These are phyloP conservation scores for Paecilomyces sp. DNA, from an alignment of 2,329 filamentous ascomycete genomes.

Conservation along the genomic window DNA sequence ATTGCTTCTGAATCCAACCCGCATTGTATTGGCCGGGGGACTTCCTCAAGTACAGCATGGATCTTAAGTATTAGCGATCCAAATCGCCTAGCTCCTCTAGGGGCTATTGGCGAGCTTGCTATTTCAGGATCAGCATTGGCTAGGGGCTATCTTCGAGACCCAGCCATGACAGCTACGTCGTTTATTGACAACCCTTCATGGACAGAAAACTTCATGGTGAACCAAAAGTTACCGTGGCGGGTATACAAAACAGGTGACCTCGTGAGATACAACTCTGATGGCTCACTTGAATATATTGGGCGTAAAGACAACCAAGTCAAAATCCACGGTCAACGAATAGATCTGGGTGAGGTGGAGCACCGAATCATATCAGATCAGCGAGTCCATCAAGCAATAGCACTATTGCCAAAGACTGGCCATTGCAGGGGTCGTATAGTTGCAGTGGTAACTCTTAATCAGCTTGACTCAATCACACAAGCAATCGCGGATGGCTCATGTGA, in stretches of 20 bases:
- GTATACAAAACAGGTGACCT: constrained; percentile 27
- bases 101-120: constrained; percentile 26
- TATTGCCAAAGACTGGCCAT: constrained; percentile 36
- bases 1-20: constrained; percentile 19
- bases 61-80: constrained; percentile 27
- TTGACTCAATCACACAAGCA: constrained; percentile 15
- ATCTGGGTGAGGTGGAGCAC: constrained; percentile 45
- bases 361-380: constrained; percentile 24
- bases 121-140: constrained; percentile 32
- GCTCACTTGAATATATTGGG: constrained; percentile 38
- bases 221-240: constrained; percentile 6
- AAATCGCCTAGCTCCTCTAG: constrained; percentile 29
- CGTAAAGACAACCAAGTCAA: constrained; percentile 63
- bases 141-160: constrained; percentile 33
- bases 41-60: constrained; percentile 22
- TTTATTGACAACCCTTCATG: constrained; percentile 24
- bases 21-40: constrained; percentile 19
- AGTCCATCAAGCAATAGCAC: constrained; percentile 35
- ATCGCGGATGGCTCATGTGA: constrained; percentile 23
- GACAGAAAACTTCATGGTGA: constrained; percentile 12
- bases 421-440: constrained; percentile 39
- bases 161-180: constrained; percentile 22
- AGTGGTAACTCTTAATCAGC: constrained; percentile 31
- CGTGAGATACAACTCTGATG: constrained; percentile 24
- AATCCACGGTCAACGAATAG: constrained; percentile 58